phyloP scores from a whole-genome alignment of 306 rosid species.

The Sophora flavescens region DNA sequence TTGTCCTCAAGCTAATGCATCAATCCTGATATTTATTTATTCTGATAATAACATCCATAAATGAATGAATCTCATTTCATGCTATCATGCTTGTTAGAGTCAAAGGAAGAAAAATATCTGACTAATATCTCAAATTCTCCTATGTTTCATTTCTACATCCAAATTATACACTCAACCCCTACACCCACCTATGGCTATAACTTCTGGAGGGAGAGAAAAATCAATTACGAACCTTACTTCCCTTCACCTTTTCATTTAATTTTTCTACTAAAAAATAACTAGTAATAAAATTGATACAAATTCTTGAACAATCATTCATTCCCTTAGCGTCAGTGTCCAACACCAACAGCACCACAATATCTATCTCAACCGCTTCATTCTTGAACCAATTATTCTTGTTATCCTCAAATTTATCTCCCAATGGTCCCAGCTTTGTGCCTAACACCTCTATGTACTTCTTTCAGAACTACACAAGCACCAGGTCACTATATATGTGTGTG shows the following conservation, averaged over 20 bases:
- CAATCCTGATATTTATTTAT: background rate
- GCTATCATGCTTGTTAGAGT: background rate
- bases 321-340: background rate
- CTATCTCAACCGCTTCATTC: slow-evolving; percentile 2
- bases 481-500: slow-evolving; percentile 46
- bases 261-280: no score
- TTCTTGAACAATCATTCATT: background rate
- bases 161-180: no score
- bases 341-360: slow-evolving; percentile 23
- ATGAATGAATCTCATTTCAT: slow-evolving; percentile 1
- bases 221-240: no score
- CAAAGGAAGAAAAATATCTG: slow-evolving; percentile 26
- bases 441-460: slow-evolving; percentile 42
- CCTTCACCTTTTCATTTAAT: no score
- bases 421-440: slow-evolving; percentile 62
- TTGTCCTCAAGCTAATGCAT: no score
- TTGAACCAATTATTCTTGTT: no score
- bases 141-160: no score
- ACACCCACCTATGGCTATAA: no score
- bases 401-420: slow-evolving; percentile 20
- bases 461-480: slow-evolving; percentile 46
- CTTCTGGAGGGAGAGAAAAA: no score
- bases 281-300: no score
- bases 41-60: no score
- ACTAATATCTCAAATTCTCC: slow-evolving; percentile 23